Evolutionary conservation across 352 stramenopile genomes (phyloP).

Genomic region (Aphanomyces euteiches): DNA sequence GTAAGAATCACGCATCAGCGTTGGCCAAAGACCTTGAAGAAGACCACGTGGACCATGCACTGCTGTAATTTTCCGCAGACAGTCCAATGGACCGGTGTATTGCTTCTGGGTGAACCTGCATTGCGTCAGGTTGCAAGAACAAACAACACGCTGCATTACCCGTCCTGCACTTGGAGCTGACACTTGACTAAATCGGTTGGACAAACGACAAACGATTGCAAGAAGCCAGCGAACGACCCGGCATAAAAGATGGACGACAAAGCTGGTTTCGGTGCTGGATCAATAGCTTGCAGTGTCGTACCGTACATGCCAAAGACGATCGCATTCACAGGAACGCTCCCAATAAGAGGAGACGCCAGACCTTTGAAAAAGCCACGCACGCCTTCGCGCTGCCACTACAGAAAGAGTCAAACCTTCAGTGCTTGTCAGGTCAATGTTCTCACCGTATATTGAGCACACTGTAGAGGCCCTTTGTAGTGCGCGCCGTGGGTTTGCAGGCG

Average conservation of each 20-base stretch:
- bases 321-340: slow-evolving; percentile 80
- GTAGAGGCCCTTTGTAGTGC: slow-evolving; percentile 51
- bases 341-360: slow-evolving; percentile 73
- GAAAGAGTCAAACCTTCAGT: neutral
- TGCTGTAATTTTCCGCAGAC: slow-evolving; percentile 67
- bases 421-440: slow-evolving; percentile 11
- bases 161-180: slow-evolving; percentile 54
- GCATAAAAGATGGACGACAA: slow-evolving; percentile 60
- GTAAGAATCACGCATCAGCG: slow-evolving; percentile 68
- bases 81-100: slow-evolving; percentile 69
- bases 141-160: neutral
- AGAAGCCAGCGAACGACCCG: slow-evolving; percentile 66
- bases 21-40: slow-evolving; percentile 72
- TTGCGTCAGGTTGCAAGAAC: too few relatives aligned
- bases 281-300: slow-evolving; percentile 46
- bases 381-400: slow-evolving; percentile 63
- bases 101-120: slow-evolving; percentile 32
- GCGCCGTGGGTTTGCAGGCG: slow-evolving; percentile 52
- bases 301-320: slow-evolving; percentile 85
- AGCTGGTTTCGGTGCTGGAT: neutral
- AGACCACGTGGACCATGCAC: slow-evolving; percentile 53
- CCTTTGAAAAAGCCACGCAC: slow-evolving; percentile 80
- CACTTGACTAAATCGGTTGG: slow-evolving; percentile 84
- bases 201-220: slow-evolving; percentile 65
- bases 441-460: slow-evolving; percentile 48